Conservation (phyloP, 495 filamentous ascomycete genomes). For the Daldinia loculata region DNA sequence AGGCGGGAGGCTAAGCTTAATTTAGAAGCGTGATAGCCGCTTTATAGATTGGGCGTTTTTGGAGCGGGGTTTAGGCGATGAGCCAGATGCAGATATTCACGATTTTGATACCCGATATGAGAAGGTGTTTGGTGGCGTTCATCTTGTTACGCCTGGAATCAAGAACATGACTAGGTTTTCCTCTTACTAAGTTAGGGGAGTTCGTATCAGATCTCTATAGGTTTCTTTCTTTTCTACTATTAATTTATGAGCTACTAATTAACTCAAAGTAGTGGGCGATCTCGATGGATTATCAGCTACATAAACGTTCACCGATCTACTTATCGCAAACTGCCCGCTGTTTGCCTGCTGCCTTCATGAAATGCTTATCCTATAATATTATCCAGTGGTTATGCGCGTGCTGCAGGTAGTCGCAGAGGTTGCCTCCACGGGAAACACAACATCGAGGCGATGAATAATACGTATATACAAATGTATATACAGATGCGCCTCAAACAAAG, state of each 20-base stretch:
- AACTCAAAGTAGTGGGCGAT: background rate
- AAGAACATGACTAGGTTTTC: background rate
- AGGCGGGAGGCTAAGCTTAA: slow-evolving; percentile 13
- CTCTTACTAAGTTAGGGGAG: background rate
- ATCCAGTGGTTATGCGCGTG: background rate
- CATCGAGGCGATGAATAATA: background rate
- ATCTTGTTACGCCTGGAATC: background rate
- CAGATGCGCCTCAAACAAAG: background rate
- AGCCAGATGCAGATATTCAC: slow-evolving; percentile 3
- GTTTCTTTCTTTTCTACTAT: background rate
- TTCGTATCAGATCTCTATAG: background rate
- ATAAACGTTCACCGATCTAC: background rate
- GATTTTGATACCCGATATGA: slow-evolving; percentile 29
- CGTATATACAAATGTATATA: background rate
- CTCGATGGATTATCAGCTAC: background rate
- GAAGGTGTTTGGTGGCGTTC: slow-evolving; percentile 6
- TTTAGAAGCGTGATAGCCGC: slow-evolving; percentile 3
- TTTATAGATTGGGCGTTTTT: slow-evolving; percentile 7
- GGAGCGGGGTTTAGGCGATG: slow-evolving; percentile 2
- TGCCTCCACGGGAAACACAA: background rate
- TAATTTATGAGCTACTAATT: background rate
- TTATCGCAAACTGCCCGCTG: background rate
- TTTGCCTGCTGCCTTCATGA: too few species aligned
- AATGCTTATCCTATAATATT: background rate
- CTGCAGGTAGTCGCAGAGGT: background rate